Conservation (phyloP, 495 filamentous ascomycete species). For the Daldinia loculata region DNA sequence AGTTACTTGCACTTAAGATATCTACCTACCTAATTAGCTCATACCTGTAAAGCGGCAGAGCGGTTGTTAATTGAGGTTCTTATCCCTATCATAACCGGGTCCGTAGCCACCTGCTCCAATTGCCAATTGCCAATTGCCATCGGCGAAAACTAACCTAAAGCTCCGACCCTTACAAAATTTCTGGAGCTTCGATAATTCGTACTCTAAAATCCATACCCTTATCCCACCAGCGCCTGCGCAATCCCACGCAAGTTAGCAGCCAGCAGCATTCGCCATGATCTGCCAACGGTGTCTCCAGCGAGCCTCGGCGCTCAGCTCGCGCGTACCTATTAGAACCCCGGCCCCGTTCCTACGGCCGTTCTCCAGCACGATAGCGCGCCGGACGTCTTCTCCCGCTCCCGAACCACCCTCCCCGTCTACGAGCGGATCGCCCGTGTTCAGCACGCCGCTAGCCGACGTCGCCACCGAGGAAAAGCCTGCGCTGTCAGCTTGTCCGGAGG, state of each 20-base stretch:
- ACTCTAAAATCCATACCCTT: conserved; percentile 1
- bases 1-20: neutral
- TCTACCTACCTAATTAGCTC: neutral
- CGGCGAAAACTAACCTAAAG: conserved; percentile 39
- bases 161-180: conserved; percentile 57
- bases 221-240: conserved; percentile 1
- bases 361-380: conserved; percentile 44
- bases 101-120: conserved; percentile 5
- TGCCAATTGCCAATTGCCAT: conserved; percentile 12
- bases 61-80: neutral
- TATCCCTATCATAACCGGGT: neutral
- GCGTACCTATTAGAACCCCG: conserved; percentile 28
- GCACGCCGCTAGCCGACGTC: conserved; percentile 27
- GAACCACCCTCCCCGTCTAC: conserved; percentile 32
- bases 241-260: neutral
- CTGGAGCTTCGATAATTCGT: conserved; percentile 42
- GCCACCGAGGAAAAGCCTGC: conserved; percentile 27
- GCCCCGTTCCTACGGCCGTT: conserved; percentile 34
- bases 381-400: conserved; percentile 43
- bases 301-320: conserved; percentile 45
- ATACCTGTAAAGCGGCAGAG: neutral
- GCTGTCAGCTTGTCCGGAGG: conserved; percentile 64
- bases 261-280: conserved; percentile 50
- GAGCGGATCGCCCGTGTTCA: conserved; percentile 37
- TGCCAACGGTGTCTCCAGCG: conserved; percentile 57